Evolutionary conservation across 495 filamentous ascomycete species (phyloP).

Genomic region (Penicillium manginii): DNA sequence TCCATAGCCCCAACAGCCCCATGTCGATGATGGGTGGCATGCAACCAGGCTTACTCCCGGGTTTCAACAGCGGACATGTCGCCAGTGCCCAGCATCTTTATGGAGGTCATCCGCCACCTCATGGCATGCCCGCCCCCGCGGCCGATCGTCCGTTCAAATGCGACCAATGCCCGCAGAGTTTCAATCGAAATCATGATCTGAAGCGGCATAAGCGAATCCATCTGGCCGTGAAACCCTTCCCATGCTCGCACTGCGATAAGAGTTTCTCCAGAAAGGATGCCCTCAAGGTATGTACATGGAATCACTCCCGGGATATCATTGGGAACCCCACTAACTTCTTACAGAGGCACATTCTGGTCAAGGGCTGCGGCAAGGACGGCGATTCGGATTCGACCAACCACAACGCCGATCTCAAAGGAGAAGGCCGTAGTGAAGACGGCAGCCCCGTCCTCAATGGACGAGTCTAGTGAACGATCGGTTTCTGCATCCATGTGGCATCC

Average conservation of each 20-base stretch:
- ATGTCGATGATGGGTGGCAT: conserved; percentile 71
- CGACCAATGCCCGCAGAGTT: conserved; percentile 87
- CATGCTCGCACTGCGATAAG: conserved; percentile 91
- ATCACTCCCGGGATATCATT: neutral
- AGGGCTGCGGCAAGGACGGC: conserved; percentile 75
- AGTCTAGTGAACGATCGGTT: conserved; percentile 8
- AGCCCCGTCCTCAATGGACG: conserved; percentile 30
- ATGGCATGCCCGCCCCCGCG: conserved; percentile 47
- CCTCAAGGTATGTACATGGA: conserved; percentile 71
- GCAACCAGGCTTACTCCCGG: conserved; percentile 50
- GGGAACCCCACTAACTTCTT: conserved; percentile 16
- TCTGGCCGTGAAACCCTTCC: conserved; percentile 92
- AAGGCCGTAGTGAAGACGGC: conserved; percentile 30
- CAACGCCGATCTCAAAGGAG: conserved; percentile 21
- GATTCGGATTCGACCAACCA: conserved; percentile 28
- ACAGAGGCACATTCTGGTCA: conserved; percentile 90
- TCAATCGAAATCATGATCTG: conserved; percentile 96
- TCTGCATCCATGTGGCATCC: conserved; percentile 19
- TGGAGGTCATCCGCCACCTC: conserved; percentile 49
- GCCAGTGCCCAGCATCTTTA: conserved; percentile 61
- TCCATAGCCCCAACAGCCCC: conserved; percentile 70
- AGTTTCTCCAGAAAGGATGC: conserved; percentile 97
- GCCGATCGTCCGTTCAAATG: conserved; percentile 94
- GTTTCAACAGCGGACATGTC: conserved; percentile 61
- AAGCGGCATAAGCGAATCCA: conserved; percentile 97